These are phyloP conservation scores for Mortierella sp. DNA, from an alignment of 371 early-diverging fungal genomes.

Conservation along the genomic window DNA sequence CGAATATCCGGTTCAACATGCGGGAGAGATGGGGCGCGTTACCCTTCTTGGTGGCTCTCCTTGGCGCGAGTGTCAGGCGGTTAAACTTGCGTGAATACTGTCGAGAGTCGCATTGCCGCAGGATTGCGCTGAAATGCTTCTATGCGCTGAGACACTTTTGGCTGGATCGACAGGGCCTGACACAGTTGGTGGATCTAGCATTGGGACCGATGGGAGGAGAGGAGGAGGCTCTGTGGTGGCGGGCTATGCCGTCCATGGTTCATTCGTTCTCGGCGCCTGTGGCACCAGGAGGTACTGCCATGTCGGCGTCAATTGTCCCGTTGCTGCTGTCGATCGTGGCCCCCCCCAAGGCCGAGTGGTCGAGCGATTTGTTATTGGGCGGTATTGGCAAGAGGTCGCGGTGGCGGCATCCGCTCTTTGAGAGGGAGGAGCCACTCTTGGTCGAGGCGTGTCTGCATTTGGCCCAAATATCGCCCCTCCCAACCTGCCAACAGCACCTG, in stretches of 20 bases:
- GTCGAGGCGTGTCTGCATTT: conserved; percentile 30
- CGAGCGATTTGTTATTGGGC: conserved; percentile 28
- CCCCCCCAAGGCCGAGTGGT: conserved; percentile 32
- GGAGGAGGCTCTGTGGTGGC: conserved; percentile 7
- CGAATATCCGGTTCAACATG: conserved; percentile 53
- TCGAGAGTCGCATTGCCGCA: conserved; percentile 12
- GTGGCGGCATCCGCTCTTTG: conserved; percentile 29
- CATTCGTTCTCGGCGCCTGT: background rate
- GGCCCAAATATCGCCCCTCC: conserved; percentile 21
- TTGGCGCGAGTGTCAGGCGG: conserved; percentile 26
- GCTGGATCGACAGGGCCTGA: conserved; percentile 27
- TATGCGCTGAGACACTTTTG: conserved; percentile 33
- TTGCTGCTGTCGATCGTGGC: conserved; percentile 23
- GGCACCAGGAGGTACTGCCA: background rate
- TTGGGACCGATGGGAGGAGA: background rate
- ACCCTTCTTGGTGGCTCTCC: conserved; percentile 25
- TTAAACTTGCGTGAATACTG: conserved; percentile 11
- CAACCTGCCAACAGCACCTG: conserved; percentile 34
- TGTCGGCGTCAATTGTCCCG: conserved; percentile 29
- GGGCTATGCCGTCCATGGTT: conserved; percentile 14
- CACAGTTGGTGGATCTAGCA: conserved; percentile 30
- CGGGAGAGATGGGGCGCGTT: conserved; percentile 40
- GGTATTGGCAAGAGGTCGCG: background rate
- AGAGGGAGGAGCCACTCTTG: conserved; percentile 22
- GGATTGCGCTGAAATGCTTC: conserved; percentile 24